Conservation (phyloP, 257 asterid species). For the Coffea canephora region DNA sequence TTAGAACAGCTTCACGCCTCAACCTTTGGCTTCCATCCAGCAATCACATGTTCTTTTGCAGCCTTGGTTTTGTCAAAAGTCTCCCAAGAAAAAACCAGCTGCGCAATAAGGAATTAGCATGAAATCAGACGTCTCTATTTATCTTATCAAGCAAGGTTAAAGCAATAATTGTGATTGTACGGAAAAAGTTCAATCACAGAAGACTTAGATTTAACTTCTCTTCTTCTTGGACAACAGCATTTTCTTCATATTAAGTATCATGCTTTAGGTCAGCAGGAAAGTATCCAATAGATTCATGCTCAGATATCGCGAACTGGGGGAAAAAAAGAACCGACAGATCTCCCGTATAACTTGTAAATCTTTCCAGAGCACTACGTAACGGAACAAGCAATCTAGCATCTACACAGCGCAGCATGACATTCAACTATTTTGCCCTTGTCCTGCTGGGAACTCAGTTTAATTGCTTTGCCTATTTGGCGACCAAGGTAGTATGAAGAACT, state of each 20-base stretch:
- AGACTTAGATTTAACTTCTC: too few species aligned
- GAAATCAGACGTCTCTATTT: not conserved
- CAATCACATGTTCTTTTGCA: conserved; percentile 49
- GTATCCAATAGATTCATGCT: not conserved
- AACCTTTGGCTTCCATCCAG: conserved; percentile 81
- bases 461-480: not conserved
- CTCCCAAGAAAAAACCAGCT: conserved; percentile 60
- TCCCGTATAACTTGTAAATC: not conserved
- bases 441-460: not conserved
- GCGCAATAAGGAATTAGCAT: conserved; percentile 12
- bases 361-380: too few species aligned
- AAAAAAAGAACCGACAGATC: not conserved
- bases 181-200: too few species aligned
- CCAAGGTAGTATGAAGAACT: not conserved
- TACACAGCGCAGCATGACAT: not conserved
- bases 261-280: not conserved
- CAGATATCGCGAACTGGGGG: not conserved
- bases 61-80: conserved; percentile 71
- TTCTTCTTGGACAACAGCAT: too few species aligned
- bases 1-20: conserved; percentile 38
- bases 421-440: not conserved
- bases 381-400: not conserved
- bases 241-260: not conserved
- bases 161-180: not conserved
- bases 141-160: not conserved